Evolutionary conservation across 495 filamentous ascomycete species (phyloP), one percentile per base, ranked within the genome.

Genomic region (Penicillium fimorum): DNA sequence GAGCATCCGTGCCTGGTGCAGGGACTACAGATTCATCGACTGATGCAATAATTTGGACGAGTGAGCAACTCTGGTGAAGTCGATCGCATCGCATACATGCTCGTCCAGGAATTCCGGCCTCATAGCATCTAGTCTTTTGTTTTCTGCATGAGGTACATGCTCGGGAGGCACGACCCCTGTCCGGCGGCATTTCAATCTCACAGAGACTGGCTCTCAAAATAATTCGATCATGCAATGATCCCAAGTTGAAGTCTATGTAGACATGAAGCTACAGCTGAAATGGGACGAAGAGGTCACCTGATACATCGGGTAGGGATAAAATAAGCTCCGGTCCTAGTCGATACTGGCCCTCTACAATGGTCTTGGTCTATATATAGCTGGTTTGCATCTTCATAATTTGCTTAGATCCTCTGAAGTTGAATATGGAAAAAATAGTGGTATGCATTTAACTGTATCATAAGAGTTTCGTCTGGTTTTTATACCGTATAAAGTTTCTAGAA

Each of bases 401-500:
- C 13, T 5, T 37, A 15, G 32, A 11, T 12, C n/a, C n/a, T 17
- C 35, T n/a, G 35, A 9, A 2, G 7, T 8, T n/a, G 15, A 7
- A 17, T n/a, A 17, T 38, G n/a, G 17, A 22, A 38, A 20, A 30
- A 53, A 12, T 2, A 20, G 18, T 41, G 43, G 37, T 22, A 40
- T 37, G 20, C 50, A 52, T 43, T 27, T 32, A 20, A 32, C 24
- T 47, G 9, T 38, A 35, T 51, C 49, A 30, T 51, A 29, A 40
- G n/a, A 9, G n/a, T 30, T 41, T 51, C 22, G 15, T 51, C 17
- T 41, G 35, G 6, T 20, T 3, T 47, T 20, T 30, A 47, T 47
- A 43, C 33, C 30, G 37, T 63, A 59, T 59, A 54, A 13, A 60
- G 47, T 42, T 22, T 42, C 45, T 68, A 79, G 82, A 98, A 97